Conservation (phyloP, 2,329 filamentous ascomycete species). For the Hymenoscyphus salicellus region DNA sequence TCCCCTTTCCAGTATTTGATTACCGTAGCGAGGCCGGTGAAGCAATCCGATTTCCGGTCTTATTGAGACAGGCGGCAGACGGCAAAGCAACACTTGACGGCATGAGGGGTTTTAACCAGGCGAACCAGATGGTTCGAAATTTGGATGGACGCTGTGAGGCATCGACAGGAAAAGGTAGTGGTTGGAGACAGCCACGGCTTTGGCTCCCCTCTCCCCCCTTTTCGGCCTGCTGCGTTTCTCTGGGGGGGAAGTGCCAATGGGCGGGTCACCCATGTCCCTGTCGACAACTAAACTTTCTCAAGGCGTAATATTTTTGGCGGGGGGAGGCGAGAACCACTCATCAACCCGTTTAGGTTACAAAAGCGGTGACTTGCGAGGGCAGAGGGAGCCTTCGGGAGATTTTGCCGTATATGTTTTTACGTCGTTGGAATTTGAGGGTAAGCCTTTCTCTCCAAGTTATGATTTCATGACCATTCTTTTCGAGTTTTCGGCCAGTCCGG, state of each 20-base stretch:
- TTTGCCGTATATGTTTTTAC: background rate
- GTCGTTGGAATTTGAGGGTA: background rate
- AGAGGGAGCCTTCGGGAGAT: background rate
- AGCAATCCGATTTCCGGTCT: background rate
- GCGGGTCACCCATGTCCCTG: background rate
- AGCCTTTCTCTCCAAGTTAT: background rate
- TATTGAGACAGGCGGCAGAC: slow-evolving; percentile 10
- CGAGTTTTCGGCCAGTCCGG: background rate
- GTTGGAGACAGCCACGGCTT: slow-evolving; percentile 8
- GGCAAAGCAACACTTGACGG: slow-evolving; percentile 4
- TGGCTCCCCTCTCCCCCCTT: slow-evolving; percentile 6
- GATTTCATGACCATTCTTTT: background rate
- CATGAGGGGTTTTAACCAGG: slow-evolving; percentile 10
- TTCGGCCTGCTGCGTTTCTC: slow-evolving; percentile 11
- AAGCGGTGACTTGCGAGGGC: background rate
- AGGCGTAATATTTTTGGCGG: background rate
- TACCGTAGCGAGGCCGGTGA: background rate
- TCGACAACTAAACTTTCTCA: background rate
- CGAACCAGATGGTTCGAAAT: slow-evolving; percentile 4
- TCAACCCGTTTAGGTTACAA: background rate
- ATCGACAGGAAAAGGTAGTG: slow-evolving; percentile 8
- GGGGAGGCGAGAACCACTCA: background rate
- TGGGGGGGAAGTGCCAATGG: background rate
- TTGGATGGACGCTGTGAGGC: slow-evolving; percentile 3
- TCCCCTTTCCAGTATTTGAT: background rate